Evolutionary conservation across 257 asterid species (phyloP).

Genomic region (Gynochthodes officinalis): DNA sequence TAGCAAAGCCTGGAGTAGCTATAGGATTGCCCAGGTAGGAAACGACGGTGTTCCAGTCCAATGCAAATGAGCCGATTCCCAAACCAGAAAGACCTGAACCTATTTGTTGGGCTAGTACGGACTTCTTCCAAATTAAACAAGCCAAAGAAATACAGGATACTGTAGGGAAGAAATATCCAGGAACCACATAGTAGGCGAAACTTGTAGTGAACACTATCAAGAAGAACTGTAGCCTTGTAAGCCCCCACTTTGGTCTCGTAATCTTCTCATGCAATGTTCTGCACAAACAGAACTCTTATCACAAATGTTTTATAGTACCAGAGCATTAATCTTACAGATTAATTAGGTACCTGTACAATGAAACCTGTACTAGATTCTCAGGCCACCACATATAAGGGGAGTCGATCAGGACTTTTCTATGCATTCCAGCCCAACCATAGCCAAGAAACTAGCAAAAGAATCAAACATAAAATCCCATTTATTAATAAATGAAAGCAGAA

Average conservation of each 20-base stretch:
- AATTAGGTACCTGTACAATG: constrained; percentile 50
- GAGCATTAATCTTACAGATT: too few species aligned
- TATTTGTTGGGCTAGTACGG: constrained; percentile 18
- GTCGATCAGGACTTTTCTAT: constrained; percentile 48
- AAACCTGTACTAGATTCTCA: constrained; percentile 43
- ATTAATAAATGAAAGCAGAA: not conserved
- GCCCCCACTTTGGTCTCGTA: constrained; percentile 44
- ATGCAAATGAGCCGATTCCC: constrained; percentile 22
- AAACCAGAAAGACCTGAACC: constrained; percentile 22
- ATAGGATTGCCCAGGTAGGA: constrained; percentile 13
- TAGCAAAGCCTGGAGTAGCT: constrained; percentile 11
- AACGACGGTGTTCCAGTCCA: constrained; percentile 22
- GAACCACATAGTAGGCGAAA: constrained; percentile 48
- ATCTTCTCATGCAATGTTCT: constrained; percentile 64
- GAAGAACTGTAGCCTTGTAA: constrained; percentile 56
- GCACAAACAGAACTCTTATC: not conserved
- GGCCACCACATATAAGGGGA: constrained; percentile 90
- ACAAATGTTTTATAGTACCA: not conserved
- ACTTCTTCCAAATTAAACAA: constrained; percentile 24
- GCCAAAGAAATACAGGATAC: constrained; percentile 14
- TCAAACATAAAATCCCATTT: not conserved
- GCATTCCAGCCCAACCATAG: constrained; percentile 76
- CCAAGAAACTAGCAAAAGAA: constrained; percentile 50
- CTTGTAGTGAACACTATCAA: constrained; percentile 37
- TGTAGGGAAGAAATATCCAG: constrained; percentile 19